Percentiles rank a stretch among this genome's conserved stretches.
These are phyloP conservation scores for Wickerhamomyces hampshirensis DNA, from an alignment of 805 yeast species.

Conservation along the genomic window DNA sequence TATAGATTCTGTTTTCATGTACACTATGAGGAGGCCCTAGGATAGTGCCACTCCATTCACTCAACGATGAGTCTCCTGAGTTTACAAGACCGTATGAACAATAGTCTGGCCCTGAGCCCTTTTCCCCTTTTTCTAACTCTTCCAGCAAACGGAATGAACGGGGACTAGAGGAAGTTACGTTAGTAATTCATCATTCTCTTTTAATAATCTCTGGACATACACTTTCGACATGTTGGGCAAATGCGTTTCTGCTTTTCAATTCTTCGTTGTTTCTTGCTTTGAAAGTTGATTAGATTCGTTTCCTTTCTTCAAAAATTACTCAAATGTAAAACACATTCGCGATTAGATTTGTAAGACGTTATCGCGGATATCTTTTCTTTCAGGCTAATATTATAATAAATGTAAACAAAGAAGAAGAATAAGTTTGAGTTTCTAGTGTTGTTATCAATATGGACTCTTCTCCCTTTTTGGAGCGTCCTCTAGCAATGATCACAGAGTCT, in stretches of 20 bases:
- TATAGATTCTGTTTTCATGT: constrained; percentile 92
- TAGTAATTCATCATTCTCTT: background rate
- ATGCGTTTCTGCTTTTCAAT: background rate
- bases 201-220: constrained; percentile 29
- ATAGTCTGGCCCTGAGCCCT: constrained; percentile 94
- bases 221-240: constrained; percentile 36
- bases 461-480: constrained; percentile 34
- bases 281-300: no score
- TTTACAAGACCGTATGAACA: constrained; percentile 93
- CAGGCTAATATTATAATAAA: no score
- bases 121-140: constrained; percentile 97
- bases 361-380: no score
- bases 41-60: constrained; percentile 96
- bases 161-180: constrained; percentile 46
- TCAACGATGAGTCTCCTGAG: constrained; percentile 88
- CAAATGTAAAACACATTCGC: no score
- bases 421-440: background rate
- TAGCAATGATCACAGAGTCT: constrained; percentile 1
- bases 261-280: background rate
- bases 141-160: constrained; percentile 92
- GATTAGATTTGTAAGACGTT: no score
- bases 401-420: no score
- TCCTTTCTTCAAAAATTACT: no score
- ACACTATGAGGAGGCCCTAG: constrained; percentile 91
- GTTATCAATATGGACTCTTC: constrained; percentile 22